These are phyloP conservation scores for Vaccinium myrtillus DNA, from an alignment of 148 eudicot species.

Conservation along the genomic window DNA sequence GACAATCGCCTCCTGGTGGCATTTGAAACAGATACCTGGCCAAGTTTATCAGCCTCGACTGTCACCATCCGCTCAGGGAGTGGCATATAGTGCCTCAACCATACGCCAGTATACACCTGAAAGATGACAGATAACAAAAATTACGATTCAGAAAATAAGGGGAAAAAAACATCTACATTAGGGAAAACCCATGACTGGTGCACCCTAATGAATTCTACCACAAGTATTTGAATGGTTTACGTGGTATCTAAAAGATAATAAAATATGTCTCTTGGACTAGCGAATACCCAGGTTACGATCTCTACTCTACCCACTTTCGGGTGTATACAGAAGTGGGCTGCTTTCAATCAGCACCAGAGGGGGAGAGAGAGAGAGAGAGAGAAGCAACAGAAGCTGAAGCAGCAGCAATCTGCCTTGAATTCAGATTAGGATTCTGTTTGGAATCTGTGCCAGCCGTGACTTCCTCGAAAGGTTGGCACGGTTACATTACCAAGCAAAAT, in stretches of 20 bases:
- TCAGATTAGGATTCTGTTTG: not conserved
- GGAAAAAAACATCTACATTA: no score
- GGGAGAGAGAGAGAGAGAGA: not conserved
- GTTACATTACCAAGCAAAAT: not conserved
- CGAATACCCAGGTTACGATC: not conserved
- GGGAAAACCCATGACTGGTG: not conserved
- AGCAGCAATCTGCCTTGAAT: not conserved
- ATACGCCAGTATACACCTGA: conserved; percentile 85
- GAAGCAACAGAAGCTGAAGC: not conserved
- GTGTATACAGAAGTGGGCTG: not conserved
- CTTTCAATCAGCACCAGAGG: conserved; percentile 6
- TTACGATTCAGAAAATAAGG: not conserved
- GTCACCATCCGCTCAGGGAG: conserved; percentile 49
- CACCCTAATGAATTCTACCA: not conserved
- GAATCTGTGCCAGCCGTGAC: not conserved
- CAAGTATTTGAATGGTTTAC: not conserved
- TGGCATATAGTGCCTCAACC: conserved; percentile 75
- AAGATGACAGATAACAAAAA: not conserved
- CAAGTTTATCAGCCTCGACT: conserved; percentile 50
- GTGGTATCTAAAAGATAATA: not conserved
- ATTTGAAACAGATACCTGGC: conserved; percentile 80
- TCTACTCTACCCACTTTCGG: not conserved
- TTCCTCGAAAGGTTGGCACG: not conserved
- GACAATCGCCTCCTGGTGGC: conserved; percentile 82
- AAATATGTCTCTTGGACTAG: not conserved